Evolutionary conservation across 176 grass and related monocot species (phyloP).

Genomic region (Thalia dealbata): DNA sequence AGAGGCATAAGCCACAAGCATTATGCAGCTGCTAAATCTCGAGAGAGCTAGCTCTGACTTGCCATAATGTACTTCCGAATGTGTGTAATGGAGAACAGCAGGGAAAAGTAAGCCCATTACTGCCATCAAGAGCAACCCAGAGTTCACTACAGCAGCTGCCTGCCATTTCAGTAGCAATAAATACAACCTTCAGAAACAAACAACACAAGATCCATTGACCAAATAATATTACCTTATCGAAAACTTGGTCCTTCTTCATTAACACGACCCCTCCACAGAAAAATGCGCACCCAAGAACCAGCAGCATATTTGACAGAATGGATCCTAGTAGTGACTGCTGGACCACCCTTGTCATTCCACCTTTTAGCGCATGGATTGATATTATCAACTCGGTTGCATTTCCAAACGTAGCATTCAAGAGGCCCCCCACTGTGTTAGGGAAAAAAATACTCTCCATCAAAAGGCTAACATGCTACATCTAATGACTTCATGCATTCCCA

Average conservation of each 20-base stretch:
- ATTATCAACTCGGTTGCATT: slow-evolving; percentile 80
- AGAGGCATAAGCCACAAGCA: slow-evolving; percentile 68
- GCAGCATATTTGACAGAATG: slow-evolving; percentile 69
- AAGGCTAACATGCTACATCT: neutral
- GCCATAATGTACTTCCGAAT: slow-evolving; percentile 47
- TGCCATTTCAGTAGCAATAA: slow-evolving; percentile 14
- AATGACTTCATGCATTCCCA: neutral
- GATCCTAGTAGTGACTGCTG: slow-evolving; percentile 71
- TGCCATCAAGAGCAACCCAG: slow-evolving; percentile 70
- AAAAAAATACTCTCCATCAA: neutral
- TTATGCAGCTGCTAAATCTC: slow-evolving; percentile 72
- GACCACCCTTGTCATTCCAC: slow-evolving; percentile 47
- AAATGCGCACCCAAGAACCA: slow-evolving; percentile 64
- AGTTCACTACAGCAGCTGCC: slow-evolving; percentile 54
- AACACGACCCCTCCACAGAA: slow-evolving; percentile 58
- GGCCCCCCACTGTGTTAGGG: slow-evolving; percentile 36
- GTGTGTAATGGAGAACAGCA: slow-evolving; percentile 61
- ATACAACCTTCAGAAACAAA: neutral
- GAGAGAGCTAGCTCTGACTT: slow-evolving; percentile 58
- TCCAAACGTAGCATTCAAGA: slow-evolving; percentile 64
- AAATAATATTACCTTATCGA: slow-evolving; percentile 44
- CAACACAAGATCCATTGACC: neutral
- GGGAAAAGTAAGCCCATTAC: slow-evolving; percentile 58
- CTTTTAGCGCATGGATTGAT: slow-evolving; percentile 56
- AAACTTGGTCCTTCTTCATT: slow-evolving; percentile 39